These are phyloP conservation scores for Coccomyxa sp. DNA, from an alignment of 139 green algal genomes.

Conservation along the genomic window DNA sequence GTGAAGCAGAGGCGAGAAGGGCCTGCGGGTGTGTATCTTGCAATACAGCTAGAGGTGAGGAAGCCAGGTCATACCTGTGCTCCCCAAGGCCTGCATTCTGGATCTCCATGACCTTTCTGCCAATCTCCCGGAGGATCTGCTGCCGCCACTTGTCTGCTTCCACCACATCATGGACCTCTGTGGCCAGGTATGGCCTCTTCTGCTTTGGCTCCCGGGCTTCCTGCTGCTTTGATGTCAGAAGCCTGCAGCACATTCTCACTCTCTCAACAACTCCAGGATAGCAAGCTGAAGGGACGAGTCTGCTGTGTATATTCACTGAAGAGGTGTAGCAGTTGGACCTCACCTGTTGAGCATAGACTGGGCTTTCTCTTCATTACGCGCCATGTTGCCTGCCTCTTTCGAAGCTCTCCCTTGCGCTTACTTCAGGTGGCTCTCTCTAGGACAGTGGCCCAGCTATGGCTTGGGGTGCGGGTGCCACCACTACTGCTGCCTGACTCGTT, in stretches of 20 bases:
- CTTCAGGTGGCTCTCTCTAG: no score
- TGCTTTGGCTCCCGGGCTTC: slow-evolving; percentile 51
- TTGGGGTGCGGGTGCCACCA: no score
- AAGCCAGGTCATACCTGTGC: slow-evolving; percentile 50
- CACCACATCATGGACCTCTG: slow-evolving; percentile 85
- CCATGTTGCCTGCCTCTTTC: slow-evolving; percentile 65
- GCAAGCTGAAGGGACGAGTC: no score
- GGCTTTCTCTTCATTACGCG: slow-evolving; percentile 96
- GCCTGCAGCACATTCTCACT: slow-evolving; percentile 2
- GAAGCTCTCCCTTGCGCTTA: no score
- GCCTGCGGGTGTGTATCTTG: no score
- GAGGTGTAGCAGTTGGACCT: no score
- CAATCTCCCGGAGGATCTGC: slow-evolving; percentile 95
- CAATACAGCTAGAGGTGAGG: not conserved
- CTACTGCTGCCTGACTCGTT: no score
- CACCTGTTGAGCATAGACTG: slow-evolving; percentile 96
- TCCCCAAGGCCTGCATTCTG: slow-evolving; percentile 97
- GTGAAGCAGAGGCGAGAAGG: not conserved
- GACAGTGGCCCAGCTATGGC: no score
- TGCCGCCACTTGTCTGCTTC: slow-evolving; percentile 95
- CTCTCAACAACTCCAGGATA: no score
- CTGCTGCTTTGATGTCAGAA: slow-evolving; percentile 57
- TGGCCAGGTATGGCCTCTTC: slow-evolving; percentile 85
- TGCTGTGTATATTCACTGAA: no score
- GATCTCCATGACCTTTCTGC: slow-evolving; percentile 98